Conservation (phyloP, 2,329 filamentous ascomycete species). For the Hymenoscyphus occultus region DNA sequence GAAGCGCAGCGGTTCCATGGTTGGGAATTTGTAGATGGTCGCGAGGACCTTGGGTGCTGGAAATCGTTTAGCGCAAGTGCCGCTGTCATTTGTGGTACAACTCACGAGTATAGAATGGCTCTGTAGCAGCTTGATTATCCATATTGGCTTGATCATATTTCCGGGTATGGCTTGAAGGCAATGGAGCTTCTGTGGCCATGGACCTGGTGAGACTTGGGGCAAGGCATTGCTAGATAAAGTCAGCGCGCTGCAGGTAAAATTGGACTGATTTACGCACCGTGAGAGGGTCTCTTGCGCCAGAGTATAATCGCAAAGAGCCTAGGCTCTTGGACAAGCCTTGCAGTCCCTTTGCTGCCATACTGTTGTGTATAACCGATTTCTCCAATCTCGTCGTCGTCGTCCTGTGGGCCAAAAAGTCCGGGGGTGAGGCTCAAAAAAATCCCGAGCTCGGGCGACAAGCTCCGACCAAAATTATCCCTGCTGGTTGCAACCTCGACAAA, state of each 20-base stretch:
- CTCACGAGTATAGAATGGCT: slow-evolving; percentile 20
- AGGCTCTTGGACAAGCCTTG: slow-evolving; percentile 33
- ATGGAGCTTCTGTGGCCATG: slow-evolving; percentile 47
- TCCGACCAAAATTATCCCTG: slow-evolving; percentile 18
- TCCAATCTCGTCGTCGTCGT: slow-evolving; percentile 19
- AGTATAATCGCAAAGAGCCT: slow-evolving; percentile 27
- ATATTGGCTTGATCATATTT: slow-evolving; percentile 19
- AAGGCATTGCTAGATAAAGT: slow-evolving; percentile 43
- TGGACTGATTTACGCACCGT: slow-evolving; percentile 33
- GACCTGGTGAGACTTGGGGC: slow-evolving; percentile 41
- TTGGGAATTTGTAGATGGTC: slow-evolving; percentile 87
- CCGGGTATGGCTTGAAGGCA: slow-evolving; percentile 26
- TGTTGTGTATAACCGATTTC: slow-evolving; percentile 15
- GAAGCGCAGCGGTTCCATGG: slow-evolving; percentile 77
- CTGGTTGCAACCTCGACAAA: slow-evolving; percentile 23
- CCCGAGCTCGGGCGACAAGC: slow-evolving; percentile 19
- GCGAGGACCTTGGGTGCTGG: slow-evolving; percentile 66
- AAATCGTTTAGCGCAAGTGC: slow-evolving; percentile 5
- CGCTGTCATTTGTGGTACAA: neutral
- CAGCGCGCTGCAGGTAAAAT: slow-evolving; percentile 8
- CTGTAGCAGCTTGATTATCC: slow-evolving; percentile 14
- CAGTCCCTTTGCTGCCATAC: slow-evolving; percentile 36
- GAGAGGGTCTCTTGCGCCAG: slow-evolving; percentile 38
- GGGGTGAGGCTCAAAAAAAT: slow-evolving; percentile 18
- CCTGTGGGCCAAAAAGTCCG: neutral